Conservation (phyloP, 208 protist genomes). For the Strigomonas galati region DNA sequence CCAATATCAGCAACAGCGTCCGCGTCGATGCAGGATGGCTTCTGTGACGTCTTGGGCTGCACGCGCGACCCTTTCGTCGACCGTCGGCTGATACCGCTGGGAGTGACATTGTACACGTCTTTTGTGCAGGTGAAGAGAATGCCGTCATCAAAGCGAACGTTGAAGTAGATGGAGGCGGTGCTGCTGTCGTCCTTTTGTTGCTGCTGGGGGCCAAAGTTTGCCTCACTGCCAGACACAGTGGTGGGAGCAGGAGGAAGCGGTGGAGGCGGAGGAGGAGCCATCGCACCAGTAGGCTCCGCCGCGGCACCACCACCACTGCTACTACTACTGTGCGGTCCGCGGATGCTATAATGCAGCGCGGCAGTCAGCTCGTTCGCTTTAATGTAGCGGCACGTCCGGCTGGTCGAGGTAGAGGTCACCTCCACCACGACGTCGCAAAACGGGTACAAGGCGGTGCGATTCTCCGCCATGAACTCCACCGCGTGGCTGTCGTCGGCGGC, state of each 20-base stretch:
- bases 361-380: constrained; percentile 58
- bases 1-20: background rate
- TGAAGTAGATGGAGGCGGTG: constrained; percentile 24
- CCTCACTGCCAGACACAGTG: background rate
- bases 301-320: background rate
- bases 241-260: background rate
- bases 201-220: background rate
- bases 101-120: background rate
- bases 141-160: constrained; percentile 71
- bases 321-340: constrained; percentile 12
- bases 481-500: background rate
- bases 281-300: background rate
- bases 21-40: background rate
- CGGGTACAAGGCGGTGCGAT: constrained; percentile 43
- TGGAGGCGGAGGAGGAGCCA: background rate
- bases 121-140: constrained; percentile 54
- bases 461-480: constrained; percentile 27
- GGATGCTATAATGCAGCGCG: constrained; percentile 54
- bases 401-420: constrained; percentile 50
- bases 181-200: background rate
- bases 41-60: background rate
- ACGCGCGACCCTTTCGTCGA: background rate
- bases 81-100: too few species aligned
- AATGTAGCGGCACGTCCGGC: constrained; percentile 69
- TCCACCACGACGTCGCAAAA: constrained; percentile 64